Conservation (phyloP, 352 stramenopile species). For the Globisporangium apiculatum region DNA sequence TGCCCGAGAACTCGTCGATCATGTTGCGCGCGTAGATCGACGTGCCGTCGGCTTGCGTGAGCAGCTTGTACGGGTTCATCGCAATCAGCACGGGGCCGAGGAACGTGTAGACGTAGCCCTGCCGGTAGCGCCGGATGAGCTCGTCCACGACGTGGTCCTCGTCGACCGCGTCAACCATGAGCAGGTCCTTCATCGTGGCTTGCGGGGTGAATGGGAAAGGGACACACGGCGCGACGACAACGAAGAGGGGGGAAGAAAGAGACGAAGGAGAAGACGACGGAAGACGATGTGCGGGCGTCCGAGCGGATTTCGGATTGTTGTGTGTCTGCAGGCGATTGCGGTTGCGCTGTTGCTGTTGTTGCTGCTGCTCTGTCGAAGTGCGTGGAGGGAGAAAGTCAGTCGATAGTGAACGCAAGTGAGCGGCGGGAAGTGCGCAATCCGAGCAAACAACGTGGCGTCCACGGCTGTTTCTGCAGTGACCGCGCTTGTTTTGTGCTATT, state of each 20-base stretch:
- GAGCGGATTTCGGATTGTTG: constrained; percentile 1
- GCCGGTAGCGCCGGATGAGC: constrained; percentile 69
- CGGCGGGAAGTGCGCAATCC: neutral
- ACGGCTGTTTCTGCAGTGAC: no score
- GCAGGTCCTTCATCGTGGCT: constrained; percentile 50
- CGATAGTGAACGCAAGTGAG: neutral
- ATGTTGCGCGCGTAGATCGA: constrained; percentile 78
- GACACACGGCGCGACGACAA: neutral
- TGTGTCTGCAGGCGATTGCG: neutral
- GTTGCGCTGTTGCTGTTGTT: neutral
- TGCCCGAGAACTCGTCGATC: constrained; percentile 72
- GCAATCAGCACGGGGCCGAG: constrained; percentile 88
- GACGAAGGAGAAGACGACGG: neutral
- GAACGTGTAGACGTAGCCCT: constrained; percentile 88
- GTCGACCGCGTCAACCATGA: constrained; percentile 74
- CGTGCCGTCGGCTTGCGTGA: constrained; percentile 48
- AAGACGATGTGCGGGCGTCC: neutral
- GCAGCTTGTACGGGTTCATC: constrained; percentile 88
- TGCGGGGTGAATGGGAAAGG: neutral
- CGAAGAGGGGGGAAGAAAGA: neutral
- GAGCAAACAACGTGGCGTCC: no score
- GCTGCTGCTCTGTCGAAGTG: neutral
- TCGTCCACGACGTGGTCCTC: constrained; percentile 72
- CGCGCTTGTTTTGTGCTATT: no score
- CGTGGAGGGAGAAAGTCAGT: neutral